phyloP scores from a whole-genome alignment of 176 grass and related monocot species.

The Juncus effusus region DNA sequence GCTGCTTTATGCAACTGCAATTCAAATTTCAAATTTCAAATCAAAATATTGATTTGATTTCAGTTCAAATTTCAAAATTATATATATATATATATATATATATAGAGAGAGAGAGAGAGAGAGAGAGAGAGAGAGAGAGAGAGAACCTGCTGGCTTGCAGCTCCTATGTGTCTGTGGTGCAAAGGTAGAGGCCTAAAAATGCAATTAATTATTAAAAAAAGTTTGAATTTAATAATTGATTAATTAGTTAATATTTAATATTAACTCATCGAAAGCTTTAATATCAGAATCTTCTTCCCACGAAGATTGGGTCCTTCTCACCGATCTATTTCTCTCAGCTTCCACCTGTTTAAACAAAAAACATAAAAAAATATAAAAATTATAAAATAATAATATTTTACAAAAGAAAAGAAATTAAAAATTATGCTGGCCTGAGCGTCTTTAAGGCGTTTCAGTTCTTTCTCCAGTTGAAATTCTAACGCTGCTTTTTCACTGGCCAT shows the following conservation, averaged over 20 bases:
- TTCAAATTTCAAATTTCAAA: conserved; percentile 24
- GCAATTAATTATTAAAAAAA: conserved; percentile 33
- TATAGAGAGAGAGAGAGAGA: background rate
- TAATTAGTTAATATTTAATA: background rate
- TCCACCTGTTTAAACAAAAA: conserved; percentile 56
- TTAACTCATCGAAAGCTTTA: conserved; percentile 67
- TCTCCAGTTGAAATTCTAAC: conserved; percentile 91
- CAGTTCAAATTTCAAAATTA: background rate
- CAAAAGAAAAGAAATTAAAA: conserved; percentile 10
- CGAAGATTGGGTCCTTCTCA: conserved; percentile 60
- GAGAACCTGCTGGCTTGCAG: conserved; percentile 68
- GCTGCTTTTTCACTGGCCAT: conserved; percentile 94
- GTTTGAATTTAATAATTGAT: conserved; percentile 9
- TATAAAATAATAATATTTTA: conserved; percentile 27
- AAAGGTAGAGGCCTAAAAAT: conserved; percentile 89
- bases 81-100: too few species aligned
- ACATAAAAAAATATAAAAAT: conserved; percentile 1
- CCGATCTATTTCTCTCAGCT: conserved; percentile 79
- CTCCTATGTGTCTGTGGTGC: conserved; percentile 90
- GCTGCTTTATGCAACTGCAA: conserved; percentile 96
- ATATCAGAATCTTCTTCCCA: conserved; percentile 99
- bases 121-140: background rate
- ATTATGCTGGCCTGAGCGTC: conserved; percentile 77
- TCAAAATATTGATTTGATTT: conserved; percentile 3
- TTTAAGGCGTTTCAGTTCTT: conserved; percentile 75